Evolutionary conservation across 2,329 filamentous ascomycete genomes (phyloP), one percentile per base, ranked within the genome.

Genomic region (Cordyceps javanica): DNA sequence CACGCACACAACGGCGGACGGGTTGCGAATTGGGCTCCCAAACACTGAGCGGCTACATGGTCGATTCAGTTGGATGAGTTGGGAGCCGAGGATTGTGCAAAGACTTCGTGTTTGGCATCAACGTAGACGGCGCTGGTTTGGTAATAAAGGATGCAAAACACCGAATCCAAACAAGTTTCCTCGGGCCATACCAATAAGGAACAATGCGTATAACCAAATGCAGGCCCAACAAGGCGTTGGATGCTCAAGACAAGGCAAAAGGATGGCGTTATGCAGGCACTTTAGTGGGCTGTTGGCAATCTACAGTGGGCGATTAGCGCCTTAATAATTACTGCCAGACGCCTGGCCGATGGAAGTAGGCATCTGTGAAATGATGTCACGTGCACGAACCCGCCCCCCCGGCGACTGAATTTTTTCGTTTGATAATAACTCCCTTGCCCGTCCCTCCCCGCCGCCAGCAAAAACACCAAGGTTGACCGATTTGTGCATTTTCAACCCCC

Each of bases 321-420:
- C n/a, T n/a, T n/a, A n/a, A n/a, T n/a, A n/a, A n/a, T n/a, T n/a
- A n/a, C n/a, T n/a, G n/a, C n/a, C n/a, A n/a, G n/a, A n/a, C n/a
- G n/a, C n/a, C n/a, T n/a, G n/a, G n/a, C n/a, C n/a, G n/a, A n/a
- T n/a, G n/a, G n/a, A n/a, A n/a, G n/a, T n/a, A n/a, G 10, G 41
- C 39, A 32, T 42, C 53, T 49, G 30, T 26, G 26, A 3, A 56
- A 41, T 46, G 55, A 64, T 52, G 65, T 73, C 71, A 73, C 71
- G 71, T 73, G 71, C 67, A 61, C 46, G 60, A 62, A 58, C 60
- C 66, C 65, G 63, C 66, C 64, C 61, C 59, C 61, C 62, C 59
- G 67, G 64, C 68, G 70, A 70, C 67, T 73, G 73, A 75, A 72
- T 71, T 57, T 76, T 75, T 76, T 74, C 71, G 69, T 71, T 70